phyloP scores from a whole-genome alignment of 192 early-diverging fungal genomes.

The Diversispora epigaea region DNA sequence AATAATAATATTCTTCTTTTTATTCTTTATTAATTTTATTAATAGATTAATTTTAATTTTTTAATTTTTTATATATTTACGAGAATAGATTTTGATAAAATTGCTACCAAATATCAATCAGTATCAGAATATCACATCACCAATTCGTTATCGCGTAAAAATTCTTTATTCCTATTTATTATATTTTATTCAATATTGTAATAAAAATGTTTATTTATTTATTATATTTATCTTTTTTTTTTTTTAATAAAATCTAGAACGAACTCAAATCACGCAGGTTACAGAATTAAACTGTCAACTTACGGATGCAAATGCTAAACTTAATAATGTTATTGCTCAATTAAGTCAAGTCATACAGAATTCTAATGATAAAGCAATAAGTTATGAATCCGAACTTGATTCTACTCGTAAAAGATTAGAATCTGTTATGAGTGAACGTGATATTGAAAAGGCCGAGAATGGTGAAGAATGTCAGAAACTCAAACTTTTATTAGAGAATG shows the following conservation, averaged over 20 bases:
- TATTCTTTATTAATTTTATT: neutral
- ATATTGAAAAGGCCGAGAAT: neutral
- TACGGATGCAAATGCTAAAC: neutral
- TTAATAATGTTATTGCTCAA: neutral
- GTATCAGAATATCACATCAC: neutral
- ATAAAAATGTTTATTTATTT: neutral
- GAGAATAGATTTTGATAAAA: slow-evolving; percentile 2
- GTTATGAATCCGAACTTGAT: neutral
- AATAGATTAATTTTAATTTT: no score
- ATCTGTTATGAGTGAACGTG: neutral
- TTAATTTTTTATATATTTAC: no score
- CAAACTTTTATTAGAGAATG: neutral
- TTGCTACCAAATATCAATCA: neutral
- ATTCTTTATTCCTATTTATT: no score
- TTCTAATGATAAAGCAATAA: neutral
- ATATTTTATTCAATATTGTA: no score
- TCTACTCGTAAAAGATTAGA: neutral
- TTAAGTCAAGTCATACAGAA: neutral
- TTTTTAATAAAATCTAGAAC: neutral
- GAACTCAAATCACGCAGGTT: neutral
- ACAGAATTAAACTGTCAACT: neutral
- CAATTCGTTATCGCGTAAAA: slow-evolving; percentile 3
- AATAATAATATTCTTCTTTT: neutral
- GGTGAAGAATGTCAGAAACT: slow-evolving; percentile 6
- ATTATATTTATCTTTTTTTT: neutral